These are phyloP conservation scores for Xylariaceae sp. DNA, from an alignment of 2,329 filamentous ascomycete genomes.

Conservation along the genomic window DNA sequence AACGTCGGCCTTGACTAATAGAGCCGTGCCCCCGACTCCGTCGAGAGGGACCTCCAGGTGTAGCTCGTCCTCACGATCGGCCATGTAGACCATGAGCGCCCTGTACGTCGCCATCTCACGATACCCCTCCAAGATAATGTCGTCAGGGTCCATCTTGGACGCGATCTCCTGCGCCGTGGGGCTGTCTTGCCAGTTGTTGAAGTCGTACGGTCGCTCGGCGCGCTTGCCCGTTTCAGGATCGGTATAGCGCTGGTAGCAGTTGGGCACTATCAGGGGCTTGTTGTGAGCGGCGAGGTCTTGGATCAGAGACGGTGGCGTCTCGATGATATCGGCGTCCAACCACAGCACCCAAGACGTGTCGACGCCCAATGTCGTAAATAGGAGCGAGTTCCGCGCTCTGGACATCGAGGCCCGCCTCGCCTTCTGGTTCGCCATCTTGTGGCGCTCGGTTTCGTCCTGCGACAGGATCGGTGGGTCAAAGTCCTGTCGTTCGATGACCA, in stretches of 20 bases:
- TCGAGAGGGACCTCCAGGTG: slow-evolving; percentile 70
- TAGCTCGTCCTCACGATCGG: slow-evolving; percentile 48
- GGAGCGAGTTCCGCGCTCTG: slow-evolving; percentile 83
- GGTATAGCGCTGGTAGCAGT: slow-evolving; percentile 85
- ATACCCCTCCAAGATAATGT: slow-evolving; percentile 91
- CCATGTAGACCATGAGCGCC: slow-evolving; percentile 83
- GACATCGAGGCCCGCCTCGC: slow-evolving; percentile 82
- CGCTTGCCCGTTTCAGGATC: slow-evolving; percentile 63
- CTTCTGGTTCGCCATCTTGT: slow-evolving; percentile 90
- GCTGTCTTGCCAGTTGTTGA: slow-evolving; percentile 96
- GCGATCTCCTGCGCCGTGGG: slow-evolving; percentile 70
- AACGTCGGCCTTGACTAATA: slow-evolving; percentile 93
- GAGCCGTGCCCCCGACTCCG: slow-evolving; percentile 85
- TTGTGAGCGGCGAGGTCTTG: slow-evolving; percentile 86
- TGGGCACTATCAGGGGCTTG: slow-evolving; percentile 87
- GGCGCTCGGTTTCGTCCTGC: slow-evolving; percentile 81
- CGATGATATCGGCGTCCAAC: slow-evolving; percentile 88
- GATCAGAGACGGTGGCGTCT: slow-evolving; percentile 78
- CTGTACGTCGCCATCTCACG: slow-evolving; percentile 88
- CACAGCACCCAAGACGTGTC: slow-evolving; percentile 93
- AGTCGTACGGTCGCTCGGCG: slow-evolving; percentile 85
- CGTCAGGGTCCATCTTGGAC: slow-evolving; percentile 77
- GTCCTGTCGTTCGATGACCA: slow-evolving; percentile 93
- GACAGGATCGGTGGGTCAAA: slow-evolving; percentile 76
- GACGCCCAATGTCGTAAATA: slow-evolving; percentile 91